Evolutionary conservation across 495 filamentous ascomycete species (phyloP), one percentile per base, ranked within the genome.

Genomic region (Bacidia rubella): DNA sequence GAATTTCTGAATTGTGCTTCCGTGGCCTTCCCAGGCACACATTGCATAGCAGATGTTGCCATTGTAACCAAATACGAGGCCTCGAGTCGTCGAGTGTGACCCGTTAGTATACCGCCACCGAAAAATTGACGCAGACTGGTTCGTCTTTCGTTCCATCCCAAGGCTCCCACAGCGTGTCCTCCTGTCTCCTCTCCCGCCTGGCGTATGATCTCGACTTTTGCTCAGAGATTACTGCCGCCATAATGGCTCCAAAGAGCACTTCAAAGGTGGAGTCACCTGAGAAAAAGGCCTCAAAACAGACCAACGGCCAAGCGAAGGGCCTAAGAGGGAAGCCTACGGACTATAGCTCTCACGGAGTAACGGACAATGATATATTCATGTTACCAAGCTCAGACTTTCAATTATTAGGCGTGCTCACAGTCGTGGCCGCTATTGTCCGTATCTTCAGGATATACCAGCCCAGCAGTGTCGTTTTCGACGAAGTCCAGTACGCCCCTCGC

Each of bases 401-500:
- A 63, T 60, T 86, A 43, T 70, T 95, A 62, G 68, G 77, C 20
- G 63, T 77, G 40, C 67, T 96, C 54, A 95, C 87, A 41, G 53
- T 90, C 42, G 58, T 95, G 52, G 87, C 85, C 19, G 75, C 82
- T 24, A 69, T 80, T 54, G 89, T 98, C 52, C 83, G 92, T 55
- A 69, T 98, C 25, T 98, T 94, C 74, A 80, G 87, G 64, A 95
- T 97, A 68, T 95, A 93, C 66, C 88, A 96, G 64, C 92, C 92
- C 41, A 83, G 80, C 57, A 96, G 90, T 61, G 92, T 98, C 35
- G 92, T 98, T 45, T 98, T 98, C 65, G 92, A 98, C 64, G 92
- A 98, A 75, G 92, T 98, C 66, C 92, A 98, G 90, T 96, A 81
- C 60, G 85, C 72, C 49, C 15, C 38, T 20, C 22, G 17, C 10